phyloP scores from a whole-genome alignment of 805 yeast genomes.

The Cephaloascus albidus region DNA sequence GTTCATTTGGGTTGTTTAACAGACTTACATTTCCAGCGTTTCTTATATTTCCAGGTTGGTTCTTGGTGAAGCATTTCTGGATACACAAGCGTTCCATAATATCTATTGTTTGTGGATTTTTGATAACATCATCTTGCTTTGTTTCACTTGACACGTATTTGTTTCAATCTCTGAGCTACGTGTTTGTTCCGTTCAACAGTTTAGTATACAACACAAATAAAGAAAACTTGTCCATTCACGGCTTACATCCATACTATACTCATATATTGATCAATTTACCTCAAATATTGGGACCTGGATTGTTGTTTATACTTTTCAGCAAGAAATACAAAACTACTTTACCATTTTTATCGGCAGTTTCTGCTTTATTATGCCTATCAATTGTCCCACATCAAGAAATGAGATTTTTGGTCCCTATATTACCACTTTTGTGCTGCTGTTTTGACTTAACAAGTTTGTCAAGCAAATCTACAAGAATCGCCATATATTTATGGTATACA shows the following conservation, averaged over 20 bases:
- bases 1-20: constrained; percentile 71
- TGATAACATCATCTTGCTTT: constrained; percentile 21
- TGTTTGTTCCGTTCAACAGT: constrained; percentile 73
- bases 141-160: constrained; percentile 46
- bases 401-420: constrained; percentile 72
- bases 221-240: constrained; percentile 65
- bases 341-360: constrained; percentile 48
- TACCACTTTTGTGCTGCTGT: constrained; percentile 62
- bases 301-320: constrained; percentile 35
- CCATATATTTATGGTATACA: constrained; percentile 40
- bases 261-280: constrained; percentile 76
- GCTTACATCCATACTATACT: constrained; percentile 70
- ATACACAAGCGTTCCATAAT: constrained; percentile 20
- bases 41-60: constrained; percentile 51
- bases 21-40: constrained; percentile 78
- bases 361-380: constrained; percentile 60
- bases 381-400: constrained; percentile 86
- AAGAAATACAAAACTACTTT: constrained; percentile 35
- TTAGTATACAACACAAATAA: constrained; percentile 54
- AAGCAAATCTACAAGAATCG: constrained; percentile 9
- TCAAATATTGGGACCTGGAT: constrained; percentile 70
- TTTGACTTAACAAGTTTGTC: constrained; percentile 30
- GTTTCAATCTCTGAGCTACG: constrained; percentile 22
- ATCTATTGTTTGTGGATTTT: constrained; percentile 23
- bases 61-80: constrained; percentile 32